Percentiles rank a stretch among this genome's conserved stretches.
Conservation (phyloP, 2,329 filamentous ascomycete genomes). For the Didymella arachidicola region DNA sequence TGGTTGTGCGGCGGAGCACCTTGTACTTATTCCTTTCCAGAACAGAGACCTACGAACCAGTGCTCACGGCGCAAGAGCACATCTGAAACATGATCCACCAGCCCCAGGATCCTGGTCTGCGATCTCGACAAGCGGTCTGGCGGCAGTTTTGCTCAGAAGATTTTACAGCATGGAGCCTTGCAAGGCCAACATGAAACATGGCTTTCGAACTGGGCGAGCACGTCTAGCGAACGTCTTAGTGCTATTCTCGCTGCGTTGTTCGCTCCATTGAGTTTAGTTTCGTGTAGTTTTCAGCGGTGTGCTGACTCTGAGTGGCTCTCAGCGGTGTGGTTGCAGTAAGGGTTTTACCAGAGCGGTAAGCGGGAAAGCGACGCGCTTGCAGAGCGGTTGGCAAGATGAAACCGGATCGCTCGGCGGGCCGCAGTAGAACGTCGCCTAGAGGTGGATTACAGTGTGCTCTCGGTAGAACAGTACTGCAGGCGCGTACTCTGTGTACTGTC, state of each 20-base stretch:
- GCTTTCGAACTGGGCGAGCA: conserved; percentile 45
- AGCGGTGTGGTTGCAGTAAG: conserved; percentile 33
- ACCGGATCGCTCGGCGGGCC: conserved; percentile 35
- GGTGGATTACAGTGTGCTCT: conserved; percentile 12
- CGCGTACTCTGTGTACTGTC: conserved; percentile 16
- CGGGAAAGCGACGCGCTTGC: conserved; percentile 45
- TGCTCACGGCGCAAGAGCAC: conserved; percentile 47
- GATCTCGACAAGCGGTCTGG: conserved; percentile 40
- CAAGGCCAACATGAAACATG: conserved; percentile 48
- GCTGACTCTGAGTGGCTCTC: conserved; percentile 39
- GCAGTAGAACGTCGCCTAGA: conserved; percentile 19
- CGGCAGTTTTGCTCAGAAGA: conserved; percentile 41
- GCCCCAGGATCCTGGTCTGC: conserved; percentile 36
- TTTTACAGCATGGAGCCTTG: conserved; percentile 40
- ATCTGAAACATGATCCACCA: conserved; percentile 52
- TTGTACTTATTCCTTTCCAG: conserved; percentile 47
- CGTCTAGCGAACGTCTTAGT: conserved; percentile 37
- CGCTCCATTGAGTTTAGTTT: conserved; percentile 15
- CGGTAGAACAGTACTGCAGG: conserved; percentile 17
- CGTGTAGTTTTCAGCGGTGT: conserved; percentile 22
- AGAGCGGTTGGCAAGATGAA: conserved; percentile 49
- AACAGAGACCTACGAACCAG: conserved; percentile 40
- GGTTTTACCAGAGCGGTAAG: conserved; percentile 32
- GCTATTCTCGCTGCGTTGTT: conserved; percentile 31
- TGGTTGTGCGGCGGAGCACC: conserved; percentile 47